Evolutionary conservation across 441 rosid species (phyloP), one percentile per base, ranked within the genome.

Genomic region (Raphanus hybrid): DNA sequence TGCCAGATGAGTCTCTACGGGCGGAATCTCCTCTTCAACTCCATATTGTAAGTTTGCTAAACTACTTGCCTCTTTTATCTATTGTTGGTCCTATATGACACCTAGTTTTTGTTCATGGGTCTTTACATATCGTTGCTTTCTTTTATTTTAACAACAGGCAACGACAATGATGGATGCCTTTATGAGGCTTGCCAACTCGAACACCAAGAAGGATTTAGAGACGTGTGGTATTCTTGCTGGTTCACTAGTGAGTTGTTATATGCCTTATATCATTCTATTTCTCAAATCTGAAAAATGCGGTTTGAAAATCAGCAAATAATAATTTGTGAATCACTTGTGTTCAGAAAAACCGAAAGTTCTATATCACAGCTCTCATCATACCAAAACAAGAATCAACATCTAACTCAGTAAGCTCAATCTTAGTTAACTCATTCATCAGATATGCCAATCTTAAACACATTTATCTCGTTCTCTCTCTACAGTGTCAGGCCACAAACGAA

Each of bases 211-310:
- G 78, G 86, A 93, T 84, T 86, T 96, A 80, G 99, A 96, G 87
- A 93, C 98, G 57, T 96, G 99, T 82, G 99, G 99, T 61, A 86
- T 96, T 69, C 97, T 96, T 71, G 98, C 97, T 58, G 99, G 99
- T 76, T 86, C 91, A 69, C 97, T 96, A 64, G 99, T 96, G 84
- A 87, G 99, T 87, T 23, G 27, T 48, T 39, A 75, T 66, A 74
- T 18, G 26, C 70, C 3, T 52, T 2, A 26, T 58, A n/a, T n/a
- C n/a, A n/a, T n/a, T n/a, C n/a, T n/a, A n/a, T n/a, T 18, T 27
- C 6, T 34, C 6, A 16, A 64, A 69, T 76, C 60, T 35, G 14
- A 34, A 26, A 50, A 52, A 8, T 75, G 20, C 26, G 14, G 26
- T 20, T 20, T 75, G 18, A 26, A 26, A 60, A 37, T 74, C 35